These are phyloP conservation scores for Tuber brumale DNA, from an alignment of 495 filamentous ascomycete genomes.

Conservation along the genomic window DNA sequence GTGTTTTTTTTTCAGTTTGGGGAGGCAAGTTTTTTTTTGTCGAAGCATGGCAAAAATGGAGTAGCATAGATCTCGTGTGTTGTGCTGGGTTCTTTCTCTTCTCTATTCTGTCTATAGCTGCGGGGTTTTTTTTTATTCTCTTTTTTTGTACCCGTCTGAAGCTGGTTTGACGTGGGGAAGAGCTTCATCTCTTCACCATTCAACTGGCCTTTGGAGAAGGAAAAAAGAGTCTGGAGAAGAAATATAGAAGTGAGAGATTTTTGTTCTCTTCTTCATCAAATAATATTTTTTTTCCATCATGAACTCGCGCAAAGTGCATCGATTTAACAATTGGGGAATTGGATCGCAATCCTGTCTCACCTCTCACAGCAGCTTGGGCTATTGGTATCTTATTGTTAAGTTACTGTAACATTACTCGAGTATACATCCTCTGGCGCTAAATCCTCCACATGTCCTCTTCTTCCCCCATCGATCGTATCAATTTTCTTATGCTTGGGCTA, in stretches of 20 bases:
- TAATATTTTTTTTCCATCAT: not conserved
- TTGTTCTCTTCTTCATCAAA: not conserved
- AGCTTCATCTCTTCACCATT: constrained; percentile 17
- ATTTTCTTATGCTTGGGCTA: not conserved
- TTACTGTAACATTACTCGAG: not conserved
- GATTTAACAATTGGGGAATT: not conserved
- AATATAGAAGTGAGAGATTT: not conserved
- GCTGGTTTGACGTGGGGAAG: not conserved
- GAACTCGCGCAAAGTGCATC: not conserved
- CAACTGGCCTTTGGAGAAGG: constrained; percentile 13
- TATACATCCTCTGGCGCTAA: not conserved
- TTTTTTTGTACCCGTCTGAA: constrained; percentile 1
- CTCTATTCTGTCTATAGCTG: constrained; percentile 4
- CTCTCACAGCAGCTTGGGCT: not conserved
- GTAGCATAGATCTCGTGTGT: constrained; percentile 3
- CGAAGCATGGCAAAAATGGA: not conserved
- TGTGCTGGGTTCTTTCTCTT: constrained; percentile 4
- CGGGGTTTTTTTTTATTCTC: constrained; percentile 3
- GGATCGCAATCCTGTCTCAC: not conserved
- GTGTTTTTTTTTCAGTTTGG: not conserved
- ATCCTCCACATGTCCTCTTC: not conserved
- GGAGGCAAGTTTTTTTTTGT: not conserved
- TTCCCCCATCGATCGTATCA: not conserved
- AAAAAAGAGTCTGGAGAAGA: constrained; percentile 2
- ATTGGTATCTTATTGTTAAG: not conserved